Base-by-base conservation (phyloP, 345 rosid genomes). In the Clausena lansium region DNA sequence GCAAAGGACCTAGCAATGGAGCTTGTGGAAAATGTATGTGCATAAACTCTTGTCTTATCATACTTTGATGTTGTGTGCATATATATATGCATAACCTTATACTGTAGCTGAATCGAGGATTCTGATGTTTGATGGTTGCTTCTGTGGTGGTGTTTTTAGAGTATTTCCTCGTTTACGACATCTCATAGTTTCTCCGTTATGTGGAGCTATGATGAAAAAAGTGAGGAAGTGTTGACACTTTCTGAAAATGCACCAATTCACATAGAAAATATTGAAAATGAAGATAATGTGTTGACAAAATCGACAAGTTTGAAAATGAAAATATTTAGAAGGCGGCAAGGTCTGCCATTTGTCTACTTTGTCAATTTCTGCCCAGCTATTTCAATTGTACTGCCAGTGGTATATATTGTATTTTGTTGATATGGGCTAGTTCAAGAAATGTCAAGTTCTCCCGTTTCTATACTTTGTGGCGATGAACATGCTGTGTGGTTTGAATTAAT, bases 1-100 rank as follows among this genome's bases (percentile, higher is more conserved):
- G 94, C 95, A 1, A 91, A 90, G 80, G 98, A 97, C 85, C 86
- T 97, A 74, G 93, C 95, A 22, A 67, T 93, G 87, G 99, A 97
- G 88, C 98, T 97, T 76, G 87, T 91, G 73, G 98, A 93, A 88
- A 89, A 88, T 82, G 99, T 97, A 89, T 27, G 89, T 81, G 24
- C 47, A 58, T 36, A 66, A 54, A 73, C 58, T 75, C 76, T 17
- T 65, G 35, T 61, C 68, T 19, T 32, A 73, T 61, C 52, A 17
- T 65, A 9, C 70, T 20, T 2, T 67, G 71, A 59, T 70, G 7
- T 25, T 70, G 73, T 78, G 50, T 13, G 1, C 10, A 4, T 41
- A 66, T 63, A 28, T 62, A 73, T 2, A 5, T 72, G 22, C 4
- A 65, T 13, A 54, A 14, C 24, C 64, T 75, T 33, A 17, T 32